These are phyloP conservation scores for Trypanosoma caninum DNA, from an alignment of 208 protist species.

Conservation along the genomic window DNA sequence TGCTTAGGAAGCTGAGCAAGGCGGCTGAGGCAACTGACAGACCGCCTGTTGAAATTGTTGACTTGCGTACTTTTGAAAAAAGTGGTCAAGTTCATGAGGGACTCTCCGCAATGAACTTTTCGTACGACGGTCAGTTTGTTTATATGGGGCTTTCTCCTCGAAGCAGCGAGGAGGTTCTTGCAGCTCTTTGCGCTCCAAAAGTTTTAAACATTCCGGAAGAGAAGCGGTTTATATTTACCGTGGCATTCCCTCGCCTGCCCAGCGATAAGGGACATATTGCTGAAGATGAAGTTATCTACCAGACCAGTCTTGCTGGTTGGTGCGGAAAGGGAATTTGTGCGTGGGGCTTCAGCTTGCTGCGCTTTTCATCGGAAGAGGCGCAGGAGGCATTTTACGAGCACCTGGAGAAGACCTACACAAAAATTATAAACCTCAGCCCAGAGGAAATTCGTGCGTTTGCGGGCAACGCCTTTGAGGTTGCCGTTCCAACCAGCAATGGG, in stretches of 20 bases:
- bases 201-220: conserved; percentile 68
- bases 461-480: conserved; percentile 56
- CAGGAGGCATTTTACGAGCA: conserved; percentile 57
- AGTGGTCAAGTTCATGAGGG: conserved; percentile 57
- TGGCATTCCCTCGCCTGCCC: conserved; percentile 15
- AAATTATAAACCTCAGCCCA: conserved; percentile 53
- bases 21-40: conserved; percentile 23
- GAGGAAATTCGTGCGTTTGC: conserved; percentile 57
- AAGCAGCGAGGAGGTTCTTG: conserved; percentile 55
- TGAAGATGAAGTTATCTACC: conserved; percentile 30
- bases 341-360: conserved; percentile 52
- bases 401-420: conserved; percentile 41
- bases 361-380: conserved; percentile 48
- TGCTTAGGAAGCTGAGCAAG: conserved; percentile 40
- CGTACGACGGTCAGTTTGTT: conserved; percentile 55
- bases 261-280: conserved; percentile 4
- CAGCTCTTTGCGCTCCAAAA: conserved; percentile 47
- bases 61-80: conserved; percentile 53
- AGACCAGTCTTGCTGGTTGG: conserved; percentile 81
- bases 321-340: conserved; percentile 74
- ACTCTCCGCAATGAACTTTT: conserved; percentile 56
- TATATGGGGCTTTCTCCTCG: conserved; percentile 62
- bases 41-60: conserved; percentile 46
- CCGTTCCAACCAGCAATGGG: conserved; percentile 10
- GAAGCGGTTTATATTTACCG: conserved; percentile 54